Evolutionary conservation across 2,329 filamentous ascomycete genomes (phyloP).

Genomic region (Monilinia polystroma): DNA sequence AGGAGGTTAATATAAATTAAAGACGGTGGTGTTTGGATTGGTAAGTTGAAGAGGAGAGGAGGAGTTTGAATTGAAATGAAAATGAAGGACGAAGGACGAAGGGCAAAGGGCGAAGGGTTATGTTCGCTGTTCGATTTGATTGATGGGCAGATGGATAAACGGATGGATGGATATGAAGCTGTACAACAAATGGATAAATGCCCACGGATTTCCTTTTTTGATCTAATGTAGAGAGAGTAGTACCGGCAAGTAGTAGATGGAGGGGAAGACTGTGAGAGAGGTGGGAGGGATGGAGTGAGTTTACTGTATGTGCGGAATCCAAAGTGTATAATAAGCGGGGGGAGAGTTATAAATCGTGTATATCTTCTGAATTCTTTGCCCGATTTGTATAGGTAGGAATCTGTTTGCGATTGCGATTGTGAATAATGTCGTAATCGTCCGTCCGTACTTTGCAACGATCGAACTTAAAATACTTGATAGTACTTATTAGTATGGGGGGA

Average conservation of each 20-base stretch:
- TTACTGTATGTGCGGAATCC: too few relatives aligned
- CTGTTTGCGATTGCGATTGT: not conserved
- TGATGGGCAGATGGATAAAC: not conserved
- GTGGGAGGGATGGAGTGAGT: too few relatives aligned
- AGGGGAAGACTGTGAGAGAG: too few relatives aligned
- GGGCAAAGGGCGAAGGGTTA: conserved; percentile 5
- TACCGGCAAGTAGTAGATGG: not conserved
- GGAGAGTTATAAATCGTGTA: too few relatives aligned
- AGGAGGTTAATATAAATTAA: conserved; percentile 1
- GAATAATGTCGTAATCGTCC: conserved; percentile 2
- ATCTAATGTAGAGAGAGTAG: not conserved
- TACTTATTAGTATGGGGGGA: not conserved
- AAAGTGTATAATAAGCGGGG: too few relatives aligned
- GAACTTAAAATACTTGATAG: not conserved
- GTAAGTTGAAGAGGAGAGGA: not conserved
- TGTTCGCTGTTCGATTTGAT: not conserved
- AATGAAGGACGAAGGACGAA: conserved; percentile 6
- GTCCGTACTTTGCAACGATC: not conserved
- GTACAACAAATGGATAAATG: not conserved
- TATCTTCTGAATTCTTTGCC: not conserved
- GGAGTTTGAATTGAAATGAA: not conserved
- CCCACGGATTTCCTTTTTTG: not conserved
- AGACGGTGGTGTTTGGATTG: not conserved
- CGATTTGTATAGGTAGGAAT: not conserved
- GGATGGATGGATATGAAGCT: not conserved